Evolutionary conservation across 2,329 filamentous ascomycete species (phyloP).

Genomic region (Macrophomina pseudophaseolina): DNA sequence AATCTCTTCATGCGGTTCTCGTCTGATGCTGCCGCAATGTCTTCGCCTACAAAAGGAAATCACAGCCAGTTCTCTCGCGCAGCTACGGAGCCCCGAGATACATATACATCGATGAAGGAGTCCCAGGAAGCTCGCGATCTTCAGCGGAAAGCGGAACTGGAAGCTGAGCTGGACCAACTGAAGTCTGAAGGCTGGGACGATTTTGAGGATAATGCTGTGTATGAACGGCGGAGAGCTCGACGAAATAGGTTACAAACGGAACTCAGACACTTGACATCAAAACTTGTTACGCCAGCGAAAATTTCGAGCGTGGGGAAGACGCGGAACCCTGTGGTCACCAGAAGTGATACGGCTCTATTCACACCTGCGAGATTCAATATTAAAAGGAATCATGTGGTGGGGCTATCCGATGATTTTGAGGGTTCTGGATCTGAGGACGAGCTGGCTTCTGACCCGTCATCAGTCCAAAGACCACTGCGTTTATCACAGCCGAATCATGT

Average conservation of each 20-base stretch:
- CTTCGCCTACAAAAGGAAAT: constrained; percentile 45
- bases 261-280: neutral
- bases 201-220: constrained; percentile 34
- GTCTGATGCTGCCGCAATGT: constrained; percentile 43
- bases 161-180: constrained; percentile 17
- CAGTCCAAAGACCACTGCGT: constrained; percentile 27
- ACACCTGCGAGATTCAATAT: constrained; percentile 35
- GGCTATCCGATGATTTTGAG: constrained; percentile 30
- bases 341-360: constrained; percentile 31
- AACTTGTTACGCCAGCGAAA: constrained; percentile 21
- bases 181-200: constrained; percentile 27
- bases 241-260: constrained; percentile 30
- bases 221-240: constrained; percentile 31
- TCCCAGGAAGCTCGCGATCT: constrained; percentile 48
- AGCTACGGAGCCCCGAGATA: constrained; percentile 49
- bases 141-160: constrained; percentile 28
- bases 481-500: constrained; percentile 30
- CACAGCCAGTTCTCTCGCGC: constrained; percentile 33
- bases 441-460: constrained; percentile 31
- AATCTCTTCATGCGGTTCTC: constrained; percentile 45
- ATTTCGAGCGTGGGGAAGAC: constrained; percentile 30
- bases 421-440: constrained; percentile 39
- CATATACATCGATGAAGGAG: constrained; percentile 51
- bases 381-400: constrained; percentile 29
- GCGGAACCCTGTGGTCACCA: constrained; percentile 20